phyloP scores from a whole-genome alignment of 129 eudicot genomes.

The Deinandra increscens region DNA sequence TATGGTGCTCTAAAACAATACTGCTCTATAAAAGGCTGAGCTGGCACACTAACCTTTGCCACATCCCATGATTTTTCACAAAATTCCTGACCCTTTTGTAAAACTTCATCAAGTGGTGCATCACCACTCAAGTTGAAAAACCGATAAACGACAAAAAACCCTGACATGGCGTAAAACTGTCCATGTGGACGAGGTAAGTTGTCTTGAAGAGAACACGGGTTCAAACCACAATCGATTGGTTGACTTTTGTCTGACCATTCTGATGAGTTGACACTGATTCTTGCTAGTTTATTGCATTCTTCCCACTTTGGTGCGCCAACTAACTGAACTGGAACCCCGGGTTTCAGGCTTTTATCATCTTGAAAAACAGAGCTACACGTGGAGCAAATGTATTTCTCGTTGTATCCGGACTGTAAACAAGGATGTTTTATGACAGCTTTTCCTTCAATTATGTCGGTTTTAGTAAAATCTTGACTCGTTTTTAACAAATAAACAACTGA shows the following conservation, averaged over 20 bases:
- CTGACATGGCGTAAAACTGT: slow-evolving; percentile 86
- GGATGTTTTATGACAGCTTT: slow-evolving; percentile 67
- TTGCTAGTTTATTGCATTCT: slow-evolving; percentile 67
- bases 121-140: slow-evolving; percentile 80
- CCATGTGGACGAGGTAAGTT: slow-evolving; percentile 79
- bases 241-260: slow-evolving; percentile 72
- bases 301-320: slow-evolving; percentile 90
- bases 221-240: slow-evolving; percentile 64
- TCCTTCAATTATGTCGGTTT: slow-evolving; percentile 52
- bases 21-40: slow-evolving; percentile 95
- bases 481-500: slow-evolving; percentile 78
- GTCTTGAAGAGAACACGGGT: slow-evolving; percentile 80
- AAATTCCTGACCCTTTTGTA: slow-evolving; percentile 66
- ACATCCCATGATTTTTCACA: slow-evolving; percentile 78
- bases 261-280: slow-evolving; percentile 70
- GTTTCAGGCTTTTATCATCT: slow-evolving; percentile 44
- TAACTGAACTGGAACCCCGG: slow-evolving; percentile 49
- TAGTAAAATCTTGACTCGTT: slow-evolving; percentile 36
- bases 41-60: slow-evolving; percentile 76
- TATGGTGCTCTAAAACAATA: slow-evolving; percentile 98
- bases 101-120: slow-evolving; percentile 70
- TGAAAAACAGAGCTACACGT: slow-evolving; percentile 54
- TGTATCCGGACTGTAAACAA: slow-evolving; percentile 80
- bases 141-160: slow-evolving; percentile 86
- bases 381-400: slow-evolving; percentile 61